These are phyloP conservation scores for Scortechinia acanthostroma DNA, from an alignment of 2,329 filamentous ascomycete species.

Conservation along the genomic window DNA sequence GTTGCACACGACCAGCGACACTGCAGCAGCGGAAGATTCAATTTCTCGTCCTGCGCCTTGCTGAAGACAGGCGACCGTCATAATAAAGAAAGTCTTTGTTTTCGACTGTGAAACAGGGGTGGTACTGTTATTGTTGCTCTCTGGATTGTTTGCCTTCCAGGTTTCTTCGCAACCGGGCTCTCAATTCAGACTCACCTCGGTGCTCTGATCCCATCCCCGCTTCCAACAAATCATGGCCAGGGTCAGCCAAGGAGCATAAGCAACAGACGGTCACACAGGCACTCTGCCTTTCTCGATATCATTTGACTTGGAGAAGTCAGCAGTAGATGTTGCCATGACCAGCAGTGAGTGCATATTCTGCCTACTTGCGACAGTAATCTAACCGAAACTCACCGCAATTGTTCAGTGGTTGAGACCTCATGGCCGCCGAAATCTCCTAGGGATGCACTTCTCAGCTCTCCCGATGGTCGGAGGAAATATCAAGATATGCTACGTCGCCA, in stretches of 20 bases:
- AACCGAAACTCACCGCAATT: no score
- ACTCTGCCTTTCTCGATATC: neutral
- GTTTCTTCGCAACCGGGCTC: neutral
- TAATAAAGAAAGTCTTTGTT: neutral
- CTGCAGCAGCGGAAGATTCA: neutral
- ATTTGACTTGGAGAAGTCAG: neutral
- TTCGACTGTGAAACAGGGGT: neutral
- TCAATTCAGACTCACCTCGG: no score
- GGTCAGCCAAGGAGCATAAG: neutral
- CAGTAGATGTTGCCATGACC: neutral
- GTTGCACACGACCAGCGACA: no score
- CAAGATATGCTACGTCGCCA: constrained; percentile 37
- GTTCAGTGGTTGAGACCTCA: constrained; percentile 30
- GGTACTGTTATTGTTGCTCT: neutral
- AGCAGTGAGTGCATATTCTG: neutral
- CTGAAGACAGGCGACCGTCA: neutral
- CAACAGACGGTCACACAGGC: neutral
- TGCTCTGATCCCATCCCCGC: neutral
- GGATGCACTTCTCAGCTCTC: constrained; percentile 55
- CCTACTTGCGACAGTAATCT: neutral
- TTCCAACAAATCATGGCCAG: neutral
- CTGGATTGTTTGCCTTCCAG: no score
- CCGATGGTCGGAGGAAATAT: constrained; percentile 48
- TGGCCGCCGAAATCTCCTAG: constrained; percentile 60
- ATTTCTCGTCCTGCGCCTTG: neutral